These are phyloP conservation scores for Endoconidiophora polonica DNA, from an alignment of 2,329 filamentous ascomycete species.

Conservation along the genomic window DNA sequence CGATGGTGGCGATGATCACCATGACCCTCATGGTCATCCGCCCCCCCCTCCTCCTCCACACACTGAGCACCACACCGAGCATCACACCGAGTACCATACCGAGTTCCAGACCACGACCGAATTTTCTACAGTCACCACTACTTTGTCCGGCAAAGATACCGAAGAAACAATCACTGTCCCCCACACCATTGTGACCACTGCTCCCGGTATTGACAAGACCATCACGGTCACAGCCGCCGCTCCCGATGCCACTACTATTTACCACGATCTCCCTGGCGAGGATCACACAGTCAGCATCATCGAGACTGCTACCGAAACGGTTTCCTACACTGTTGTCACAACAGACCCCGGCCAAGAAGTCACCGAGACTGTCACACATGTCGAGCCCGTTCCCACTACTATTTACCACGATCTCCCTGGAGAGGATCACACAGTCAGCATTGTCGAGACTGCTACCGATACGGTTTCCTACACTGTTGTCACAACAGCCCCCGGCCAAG, in stretches of 20 bases:
- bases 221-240: slow-evolving; percentile 23
- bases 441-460: slow-evolving; percentile 11
- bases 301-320: slow-evolving; percentile 13
- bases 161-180: slow-evolving; percentile 9
- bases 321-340: slow-evolving; percentile 24
- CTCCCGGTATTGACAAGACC: slow-evolving; percentile 21
- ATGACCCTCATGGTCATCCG: slow-evolving; percentile 6
- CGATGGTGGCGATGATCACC: slow-evolving; percentile 5
- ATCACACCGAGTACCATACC: neutral
- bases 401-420: slow-evolving; percentile 15
- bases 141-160: slow-evolving; percentile 1
- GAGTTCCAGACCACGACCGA: slow-evolving; percentile 3
- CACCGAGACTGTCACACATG: slow-evolving; percentile 23
- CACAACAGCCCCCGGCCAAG: slow-evolving; percentile 21
- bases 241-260: slow-evolving; percentile 15
- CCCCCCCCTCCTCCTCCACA: neutral
- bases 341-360: slow-evolving; percentile 21
- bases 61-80: neutral
- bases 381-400: slow-evolving; percentile 17
- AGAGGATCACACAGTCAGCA: neutral
- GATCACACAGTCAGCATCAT: neutral
- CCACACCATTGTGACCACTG: slow-evolving; percentile 23
- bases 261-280: slow-evolving; percentile 11
- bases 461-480: slow-evolving; percentile 23
- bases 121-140: slow-evolving; percentile 5